Conservation (phyloP, 2,329 filamentous ascomycete species). For the Colletotrichum paranaense region DNA sequence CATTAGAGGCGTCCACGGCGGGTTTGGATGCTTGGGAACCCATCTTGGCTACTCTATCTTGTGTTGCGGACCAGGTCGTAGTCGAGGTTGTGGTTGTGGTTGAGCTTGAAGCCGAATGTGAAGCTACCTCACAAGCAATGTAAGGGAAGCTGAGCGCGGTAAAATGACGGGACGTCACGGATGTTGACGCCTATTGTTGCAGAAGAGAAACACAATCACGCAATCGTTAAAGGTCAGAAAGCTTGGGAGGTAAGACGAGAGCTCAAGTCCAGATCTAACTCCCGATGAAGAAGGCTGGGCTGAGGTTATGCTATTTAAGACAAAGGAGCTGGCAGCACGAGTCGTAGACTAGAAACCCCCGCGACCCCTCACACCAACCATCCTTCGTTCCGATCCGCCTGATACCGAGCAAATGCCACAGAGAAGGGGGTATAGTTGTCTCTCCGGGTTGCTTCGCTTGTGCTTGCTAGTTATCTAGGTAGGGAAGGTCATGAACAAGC, state of each 20-base stretch:
- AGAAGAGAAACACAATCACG: conserved; percentile 1
- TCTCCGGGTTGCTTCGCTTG: neutral
- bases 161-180: neutral
- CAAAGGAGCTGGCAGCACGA: conserved; percentile 1
- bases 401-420: conserved; percentile 21
- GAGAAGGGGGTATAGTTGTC: neutral
- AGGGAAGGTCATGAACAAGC: conserved; percentile 16
- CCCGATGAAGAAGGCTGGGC: neutral
- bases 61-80: neutral
- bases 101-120: neutral
- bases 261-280: neutral
- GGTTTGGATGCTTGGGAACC: conserved; percentile 57
- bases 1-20: conserved; percentile 43
- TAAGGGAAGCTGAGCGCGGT: too few species aligned
- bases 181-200: neutral
- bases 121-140: neutral
- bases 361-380: neutral
- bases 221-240: neutral
- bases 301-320: conserved; percentile 20
- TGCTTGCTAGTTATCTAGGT: neutral
- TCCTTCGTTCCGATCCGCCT: conserved; percentile 7
- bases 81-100: neutral
- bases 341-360: conserved; percentile 14
- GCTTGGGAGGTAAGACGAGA: neutral
- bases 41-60: conserved; percentile 45